Evolutionary conservation across 1,284 basidiomycete species (phyloP).

Genomic region (Apiotrichum siamense): DNA sequence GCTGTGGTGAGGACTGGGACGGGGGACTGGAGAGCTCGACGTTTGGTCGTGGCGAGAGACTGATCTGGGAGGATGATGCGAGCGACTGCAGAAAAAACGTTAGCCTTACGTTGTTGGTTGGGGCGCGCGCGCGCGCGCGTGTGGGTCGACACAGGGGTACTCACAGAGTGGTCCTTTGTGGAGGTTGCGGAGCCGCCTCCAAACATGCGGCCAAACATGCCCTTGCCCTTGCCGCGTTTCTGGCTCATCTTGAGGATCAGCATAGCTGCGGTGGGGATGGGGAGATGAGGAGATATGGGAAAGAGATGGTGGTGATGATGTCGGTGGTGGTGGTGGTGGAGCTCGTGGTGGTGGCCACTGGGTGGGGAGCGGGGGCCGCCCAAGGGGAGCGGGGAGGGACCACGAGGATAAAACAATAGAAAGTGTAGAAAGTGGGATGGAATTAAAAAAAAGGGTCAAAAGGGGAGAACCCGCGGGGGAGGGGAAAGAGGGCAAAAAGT

Average conservation of each 20-base stretch:
- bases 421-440: too few relatives aligned
- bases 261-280: not conserved
- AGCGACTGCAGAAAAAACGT: conserved; percentile 6
- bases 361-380: not conserved
- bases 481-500: too few relatives aligned
- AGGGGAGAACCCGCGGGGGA: too few relatives aligned
- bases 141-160: too few relatives aligned
- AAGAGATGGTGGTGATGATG: not conserved
- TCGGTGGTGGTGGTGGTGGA: not conserved
- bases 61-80: conserved; percentile 11
- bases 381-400: not conserved
- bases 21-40: conserved; percentile 4
- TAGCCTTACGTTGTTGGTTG: not conserved
- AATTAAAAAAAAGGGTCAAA: too few relatives aligned
- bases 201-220: conserved; percentile 46
- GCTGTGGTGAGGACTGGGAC: conserved; percentile 4
- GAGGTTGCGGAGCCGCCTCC: conserved; percentile 14
- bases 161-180: not conserved
- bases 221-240: conserved; percentile 29
- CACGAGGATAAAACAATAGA: too few relatives aligned
- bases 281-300: not conserved
- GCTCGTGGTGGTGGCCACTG: not conserved
- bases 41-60: conserved; percentile 9
- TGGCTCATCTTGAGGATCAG: not conserved
- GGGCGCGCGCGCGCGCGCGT: too few relatives aligned